Evolutionary conservation across 352 stramenopile genomes (phyloP), one percentile per base, ranked within the genome.

Genomic region (Blastocystis sp.): DNA sequence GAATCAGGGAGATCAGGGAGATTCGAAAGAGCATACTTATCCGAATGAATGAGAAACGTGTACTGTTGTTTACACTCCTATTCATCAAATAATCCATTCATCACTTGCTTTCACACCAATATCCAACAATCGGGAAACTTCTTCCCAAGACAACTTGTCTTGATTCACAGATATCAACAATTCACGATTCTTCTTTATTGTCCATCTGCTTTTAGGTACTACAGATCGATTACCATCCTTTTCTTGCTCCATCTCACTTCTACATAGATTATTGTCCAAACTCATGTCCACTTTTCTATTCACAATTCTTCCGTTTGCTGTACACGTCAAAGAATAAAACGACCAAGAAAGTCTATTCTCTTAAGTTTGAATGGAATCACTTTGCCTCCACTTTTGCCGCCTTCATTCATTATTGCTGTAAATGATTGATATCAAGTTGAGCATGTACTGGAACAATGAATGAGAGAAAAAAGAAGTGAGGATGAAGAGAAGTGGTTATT

Each of bases 1-100:
- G 49, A 57, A 57, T 74, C 54, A 32, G 12, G n/a, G 14, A 24
- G 19, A 0, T 51, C n/a, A 12, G 63, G 1, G 32, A n/a, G 24
- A 46, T 24, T 46, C 29, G 39, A 24, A n/a, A n/a, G 29, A 29
- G 63, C 21, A 74, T 74, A 74, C 5, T 74, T 74, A n/a, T 80
- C 69, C 4, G 69, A 46, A 14, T 80, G 69, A 37, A 80, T 57
- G 11, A 80, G 27, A 63, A 39, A 80, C 11, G 52, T 27, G 46
- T 80, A 80, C 19, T 58, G 69, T 42, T 80, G 69, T 42, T 63
- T 63, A 12, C 69, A 80, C 4, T 80, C 69, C 69, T 80, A 63
- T 57, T 29, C 7, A 63, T 80, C 7, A 39, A 12, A 58, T 57
- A 16, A 16, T 32, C 19, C 9, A 6, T 6, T 21, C 7, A 27